Base-by-base conservation (phyloP, 2,329 filamentous ascomycete genomes). In the Phoma sp. region DNA sequence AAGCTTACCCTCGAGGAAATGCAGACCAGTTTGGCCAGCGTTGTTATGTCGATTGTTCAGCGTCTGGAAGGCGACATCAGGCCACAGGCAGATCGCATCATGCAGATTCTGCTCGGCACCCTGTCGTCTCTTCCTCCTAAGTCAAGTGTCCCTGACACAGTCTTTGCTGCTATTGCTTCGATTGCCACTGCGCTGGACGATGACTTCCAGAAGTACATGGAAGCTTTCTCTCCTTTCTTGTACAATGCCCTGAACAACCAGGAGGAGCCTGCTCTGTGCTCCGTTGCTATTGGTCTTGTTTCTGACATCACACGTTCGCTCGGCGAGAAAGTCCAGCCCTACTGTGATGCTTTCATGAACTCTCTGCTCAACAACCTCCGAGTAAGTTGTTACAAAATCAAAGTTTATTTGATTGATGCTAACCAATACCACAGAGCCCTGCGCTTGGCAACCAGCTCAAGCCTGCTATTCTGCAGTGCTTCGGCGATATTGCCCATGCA, bases 331-430 rank as follows among this genome's bases (percentile, higher is more conserved):
- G 91, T 93, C 70, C 91, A 96, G 78, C 95, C 93, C 52, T 98
- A 89, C 82, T 99, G 95, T 77, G 95, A 99, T 70, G 86, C 88
- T 62, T 97, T 98, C 76, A 99, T 99, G 95, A 99, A 99, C 83
- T 90, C 95, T 74, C 83, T 99, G 53, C 85, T 99, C 59, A 93
- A 92, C 81, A 96, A 96, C 77, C 81, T 99, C 34, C 87, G 91
- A 76, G 89, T 91, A 76, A 72, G 84, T 82, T 33, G 18, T 6
- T 5, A 7, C 4, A 12, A 26, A 7, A 3, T 1, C 14, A 1
- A 3, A 4, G 30, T 15, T 1, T 14, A 14, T 18, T 9, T 32
- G 10, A 33, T 21, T 6, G n/a, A 21, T 36, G 49, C 53, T 53
- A 33, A 56, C 7, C 1, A 18, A 28, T 39, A 20, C 20, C 33